Conservation (phyloP, 345 rosid genomes). For the Arabidopsis arenosa region DNA sequence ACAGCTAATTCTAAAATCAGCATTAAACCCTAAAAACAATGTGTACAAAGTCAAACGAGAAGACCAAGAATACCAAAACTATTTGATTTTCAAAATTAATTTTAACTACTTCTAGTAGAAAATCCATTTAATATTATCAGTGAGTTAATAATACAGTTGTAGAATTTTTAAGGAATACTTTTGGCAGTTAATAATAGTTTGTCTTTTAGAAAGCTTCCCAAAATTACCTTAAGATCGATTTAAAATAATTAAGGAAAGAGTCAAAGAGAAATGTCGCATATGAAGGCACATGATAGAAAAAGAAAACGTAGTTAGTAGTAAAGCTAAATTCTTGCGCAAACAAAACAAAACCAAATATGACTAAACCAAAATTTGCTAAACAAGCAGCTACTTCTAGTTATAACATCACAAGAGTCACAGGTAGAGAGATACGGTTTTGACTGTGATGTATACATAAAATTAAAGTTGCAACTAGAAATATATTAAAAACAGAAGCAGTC, state of each 20-base stretch:
- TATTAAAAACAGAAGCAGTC: slow-evolving; percentile 26
- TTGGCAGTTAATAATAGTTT: not conserved
- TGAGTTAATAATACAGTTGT: not conserved
- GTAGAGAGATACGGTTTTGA: not conserved
- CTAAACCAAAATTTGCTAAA: slow-evolving; percentile 24
- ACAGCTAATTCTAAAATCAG: not conserved
- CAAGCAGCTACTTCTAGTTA: slow-evolving; percentile 4
- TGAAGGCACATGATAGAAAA: not conserved
- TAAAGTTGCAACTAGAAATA: slow-evolving; percentile 20
- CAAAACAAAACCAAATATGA: not conserved
- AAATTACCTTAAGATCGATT: not conserved
- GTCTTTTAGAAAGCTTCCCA: not conserved
- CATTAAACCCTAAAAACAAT: slow-evolving; percentile 3
- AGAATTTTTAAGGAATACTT: not conserved
- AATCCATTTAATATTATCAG: no score
- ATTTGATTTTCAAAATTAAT: not conserved
- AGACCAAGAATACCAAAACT: slow-evolving; percentile 2
- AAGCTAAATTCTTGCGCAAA: not conserved
- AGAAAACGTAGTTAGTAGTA: not conserved
- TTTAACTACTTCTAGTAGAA: not conserved
- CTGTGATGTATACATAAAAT: slow-evolving; percentile 5
- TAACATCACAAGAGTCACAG: slow-evolving; percentile 25
- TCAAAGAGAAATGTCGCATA: not conserved
- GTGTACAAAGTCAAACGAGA: slow-evolving; percentile 27
- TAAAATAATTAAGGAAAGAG: not conserved